These are phyloP conservation scores for Penicillium psychrosexuale DNA, from an alignment of 2,329 filamentous ascomycete genomes.

Conservation along the genomic window DNA sequence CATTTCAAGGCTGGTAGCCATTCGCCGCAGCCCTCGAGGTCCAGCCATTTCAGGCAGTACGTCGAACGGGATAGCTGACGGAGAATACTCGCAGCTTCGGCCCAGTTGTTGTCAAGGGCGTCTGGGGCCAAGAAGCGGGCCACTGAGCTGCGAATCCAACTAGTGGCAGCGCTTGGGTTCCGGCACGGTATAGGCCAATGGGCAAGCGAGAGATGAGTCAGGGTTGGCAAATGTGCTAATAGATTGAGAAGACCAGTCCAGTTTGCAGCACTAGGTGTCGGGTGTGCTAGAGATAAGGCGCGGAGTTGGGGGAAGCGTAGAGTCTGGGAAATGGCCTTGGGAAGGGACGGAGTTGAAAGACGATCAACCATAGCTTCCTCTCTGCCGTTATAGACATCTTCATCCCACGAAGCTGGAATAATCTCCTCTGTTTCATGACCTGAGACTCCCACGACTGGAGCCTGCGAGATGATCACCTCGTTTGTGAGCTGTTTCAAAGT, in stretches of 20 bases:
- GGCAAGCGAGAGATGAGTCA: constrained; percentile 62
- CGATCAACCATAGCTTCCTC: neutral
- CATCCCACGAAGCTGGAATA: constrained; percentile 44
- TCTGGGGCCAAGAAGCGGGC: constrained; percentile 44
- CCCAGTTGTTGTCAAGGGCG: constrained; percentile 54
- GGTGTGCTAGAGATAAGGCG: constrained; percentile 58
- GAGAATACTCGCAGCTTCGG: constrained; percentile 56
- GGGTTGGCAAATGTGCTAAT: constrained; percentile 51
- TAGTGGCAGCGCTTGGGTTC: constrained; percentile 52
- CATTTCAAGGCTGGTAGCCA: constrained; percentile 56
- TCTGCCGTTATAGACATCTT: constrained; percentile 18
- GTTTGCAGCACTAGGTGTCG: constrained; percentile 41
- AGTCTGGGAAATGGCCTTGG: constrained; percentile 23
- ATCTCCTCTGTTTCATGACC: constrained; percentile 10
- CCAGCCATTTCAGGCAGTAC: constrained; percentile 60
- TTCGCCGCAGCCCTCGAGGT: constrained; percentile 57
- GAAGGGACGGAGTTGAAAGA: constrained; percentile 7
- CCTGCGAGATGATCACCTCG: constrained; percentile 39
- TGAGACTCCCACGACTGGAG: neutral
- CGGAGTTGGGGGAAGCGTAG: constrained; percentile 53
- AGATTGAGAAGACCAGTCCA: constrained; percentile 57
- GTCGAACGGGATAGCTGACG: constrained; percentile 55
- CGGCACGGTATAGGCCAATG: constrained; percentile 59
- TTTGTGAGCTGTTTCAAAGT: constrained; percentile 48
- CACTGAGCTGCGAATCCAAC: constrained; percentile 42